Percentiles rank a stretch among this genome's conserved stretches.
These are phyloP conservation scores for Fusarium robinianum DNA, from an alignment of 2,329 filamentous ascomycete species.

Conservation along the genomic window DNA sequence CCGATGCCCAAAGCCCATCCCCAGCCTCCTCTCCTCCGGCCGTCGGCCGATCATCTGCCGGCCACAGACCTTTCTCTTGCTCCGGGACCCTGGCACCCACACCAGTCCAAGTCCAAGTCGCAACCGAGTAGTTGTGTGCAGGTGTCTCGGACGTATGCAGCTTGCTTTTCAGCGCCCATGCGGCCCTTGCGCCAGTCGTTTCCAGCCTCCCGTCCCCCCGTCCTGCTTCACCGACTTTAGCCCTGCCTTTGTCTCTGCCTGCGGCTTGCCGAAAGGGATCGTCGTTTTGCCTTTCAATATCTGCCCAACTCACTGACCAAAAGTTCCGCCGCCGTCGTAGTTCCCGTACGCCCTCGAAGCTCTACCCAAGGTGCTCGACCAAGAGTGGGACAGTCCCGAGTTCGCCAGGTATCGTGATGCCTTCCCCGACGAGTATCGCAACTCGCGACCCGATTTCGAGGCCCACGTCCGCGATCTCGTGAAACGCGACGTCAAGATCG, in stretches of 20 bases:
- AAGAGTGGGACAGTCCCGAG: slow-evolving; percentile 66
- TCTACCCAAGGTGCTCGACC: slow-evolving; percentile 65
- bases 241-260: slow-evolving; percentile 10
- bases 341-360: slow-evolving; percentile 76
- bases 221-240: slow-evolving; percentile 35
- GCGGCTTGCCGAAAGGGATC: slow-evolving; percentile 14
- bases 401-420: slow-evolving; percentile 72
- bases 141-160: slow-evolving; percentile 28
- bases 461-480: slow-evolving; percentile 74
- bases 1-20: slow-evolving; percentile 11
- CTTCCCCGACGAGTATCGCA: slow-evolving; percentile 68
- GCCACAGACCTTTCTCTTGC: slow-evolving; percentile 19
- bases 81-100: too few species aligned
- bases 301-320: slow-evolving; percentile 24
- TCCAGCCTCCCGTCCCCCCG: slow-evolving; percentile 21
- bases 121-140: slow-evolving; percentile 20
- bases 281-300: slow-evolving; percentile 10
- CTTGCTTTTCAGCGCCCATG: slow-evolving; percentile 13
- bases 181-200: slow-evolving; percentile 13
- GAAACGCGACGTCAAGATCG: slow-evolving; percentile 71
- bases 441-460: slow-evolving; percentile 62
- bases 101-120: slow-evolving; percentile 23
- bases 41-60: slow-evolving; percentile 21
- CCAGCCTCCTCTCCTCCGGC: slow-evolving; percentile 31
- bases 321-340: slow-evolving; percentile 47